These are phyloP conservation scores for Penicillium waksmanii DNA, from an alignment of 495 filamentous ascomycete genomes.

Conservation along the genomic window DNA sequence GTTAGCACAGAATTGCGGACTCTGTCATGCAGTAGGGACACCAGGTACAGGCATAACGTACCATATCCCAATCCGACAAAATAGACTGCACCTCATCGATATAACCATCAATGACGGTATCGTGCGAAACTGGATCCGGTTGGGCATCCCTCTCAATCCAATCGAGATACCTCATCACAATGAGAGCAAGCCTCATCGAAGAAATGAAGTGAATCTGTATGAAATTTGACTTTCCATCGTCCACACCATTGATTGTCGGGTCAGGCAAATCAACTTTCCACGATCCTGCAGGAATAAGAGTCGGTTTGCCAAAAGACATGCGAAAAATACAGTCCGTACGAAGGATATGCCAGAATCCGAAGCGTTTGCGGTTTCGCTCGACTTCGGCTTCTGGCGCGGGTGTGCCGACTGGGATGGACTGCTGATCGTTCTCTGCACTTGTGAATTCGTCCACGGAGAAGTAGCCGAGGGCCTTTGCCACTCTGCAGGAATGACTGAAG, in stretches of 20 bases:
- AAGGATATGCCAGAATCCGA: conserved; percentile 31
- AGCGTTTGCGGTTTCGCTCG: conserved; percentile 25
- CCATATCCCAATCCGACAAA: conserved; percentile 23
- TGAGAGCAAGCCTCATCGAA: conserved; percentile 25
- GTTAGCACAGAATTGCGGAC: too few relatives aligned
- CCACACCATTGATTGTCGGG: conserved; percentile 21
- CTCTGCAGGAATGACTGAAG: conserved; percentile 12
- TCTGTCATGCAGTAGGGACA: too few relatives aligned
- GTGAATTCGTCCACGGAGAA: conserved; percentile 20
- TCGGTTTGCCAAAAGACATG: conserved; percentile 22
- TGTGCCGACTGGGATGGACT: too few relatives aligned
- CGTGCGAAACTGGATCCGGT: neutral
- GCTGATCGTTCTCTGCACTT: too few relatives aligned
- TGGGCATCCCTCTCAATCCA: conserved; percentile 4
- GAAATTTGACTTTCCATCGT: conserved; percentile 18
- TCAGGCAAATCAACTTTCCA: conserved; percentile 31
- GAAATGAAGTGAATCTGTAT: conserved; percentile 32
- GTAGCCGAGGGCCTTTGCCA: conserved; percentile 21
- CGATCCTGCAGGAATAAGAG: conserved; percentile 19
- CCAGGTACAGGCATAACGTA: neutral
- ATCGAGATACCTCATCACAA: conserved; percentile 23
- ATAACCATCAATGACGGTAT: conserved; percentile 16
- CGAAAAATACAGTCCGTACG: conserved; percentile 27
- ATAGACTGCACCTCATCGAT: conserved; percentile 21
- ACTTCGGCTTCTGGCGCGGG: neutral